These are phyloP conservation scores for Babesia ovata DNA, from an alignment of 169 alveolate species.

Conservation along the genomic window DNA sequence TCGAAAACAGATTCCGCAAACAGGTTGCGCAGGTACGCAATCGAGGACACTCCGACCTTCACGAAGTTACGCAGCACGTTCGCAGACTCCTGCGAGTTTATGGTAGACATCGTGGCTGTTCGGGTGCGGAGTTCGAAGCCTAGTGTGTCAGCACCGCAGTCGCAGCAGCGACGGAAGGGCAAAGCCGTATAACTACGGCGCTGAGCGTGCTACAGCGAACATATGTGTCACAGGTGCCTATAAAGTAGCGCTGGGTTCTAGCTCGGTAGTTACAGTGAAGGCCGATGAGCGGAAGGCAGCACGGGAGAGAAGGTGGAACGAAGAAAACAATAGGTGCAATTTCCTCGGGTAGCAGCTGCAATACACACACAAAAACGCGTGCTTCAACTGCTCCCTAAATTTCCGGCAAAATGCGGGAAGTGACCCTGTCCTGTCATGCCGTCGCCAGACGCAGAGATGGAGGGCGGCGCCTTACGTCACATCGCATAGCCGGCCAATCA, in stretches of 20 bases:
- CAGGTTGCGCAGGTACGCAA: conserved; percentile 62
- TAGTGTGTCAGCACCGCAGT: no score
- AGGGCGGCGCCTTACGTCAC: neutral
- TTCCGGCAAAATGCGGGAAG: no score
- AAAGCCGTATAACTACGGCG: no score
- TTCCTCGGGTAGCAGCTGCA: conserved; percentile 7
- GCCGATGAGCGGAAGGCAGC: neutral
- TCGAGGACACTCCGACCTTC: conserved; percentile 52
- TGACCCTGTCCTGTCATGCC: no score
- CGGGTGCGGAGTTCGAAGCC: no score
- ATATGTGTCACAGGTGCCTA: no score
- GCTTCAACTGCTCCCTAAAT: no score
- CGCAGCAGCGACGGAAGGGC: no score
- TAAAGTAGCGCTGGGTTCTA: no score
- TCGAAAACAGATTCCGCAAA: conserved; percentile 59
- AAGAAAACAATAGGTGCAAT: conserved; percentile 1
- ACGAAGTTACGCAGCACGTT: conserved; percentile 61
- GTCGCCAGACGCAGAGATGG: neutral
- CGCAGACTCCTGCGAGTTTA: conserved; percentile 39
- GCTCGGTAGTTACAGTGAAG: no score
- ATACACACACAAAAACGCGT: neutral
- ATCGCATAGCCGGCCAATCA: neutral
- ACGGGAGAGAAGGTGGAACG: neutral
- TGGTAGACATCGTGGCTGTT: conserved; percentile 12
- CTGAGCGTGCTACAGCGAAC: no score